Evolutionary conservation across 768 basidiomycete species (phyloP), one percentile per base, ranked within the genome.

Genomic region (Termitomyces bulborhizus): DNA sequence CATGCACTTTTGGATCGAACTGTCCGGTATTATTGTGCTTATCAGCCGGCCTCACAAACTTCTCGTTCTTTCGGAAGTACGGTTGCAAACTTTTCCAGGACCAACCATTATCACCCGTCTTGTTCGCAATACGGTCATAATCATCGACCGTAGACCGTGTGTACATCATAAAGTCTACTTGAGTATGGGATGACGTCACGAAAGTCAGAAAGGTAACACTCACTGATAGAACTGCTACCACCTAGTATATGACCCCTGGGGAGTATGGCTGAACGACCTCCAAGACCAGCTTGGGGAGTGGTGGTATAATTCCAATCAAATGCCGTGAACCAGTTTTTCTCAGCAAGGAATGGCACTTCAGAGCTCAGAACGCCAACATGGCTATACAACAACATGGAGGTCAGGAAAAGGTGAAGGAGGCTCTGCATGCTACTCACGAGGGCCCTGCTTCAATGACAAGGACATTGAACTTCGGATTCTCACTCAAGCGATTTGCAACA

Each of bases 301-400:
- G 71, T 72, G 12, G 71, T 73, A 40, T 64, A 74, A 39, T 74
- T 74, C 70, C 70, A 73, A 43, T 72, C 69, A 46, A 55, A 68
- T 3, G 42, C 46, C 8, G 63, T 59, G 32, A 51, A 44, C 4
- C 56, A 58, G 44, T 55, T 55, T 4, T 57, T 55, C 18, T 37
- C 37, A 24, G 46, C 47, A 55, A 65, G 63, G 16, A 52, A 52
- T 4, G 65, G 65, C 1, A 65, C 59, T 39, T 57, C 27, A 3
- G 60, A 51, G 16, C 36, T 29, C 2, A 62, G 9, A 8, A 61
- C 59, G 16, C 55, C 60, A 31, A 62, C 59, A 27, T 66, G 45
- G 9, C 63, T 66, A 44, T 48, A 24, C 4, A 44, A 9, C 1
- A 32, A 32, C 24, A 44, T 15, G 13, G 43, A 26, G 43, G 24